phyloP scores from a whole-genome alignment of 164 flowering plant species.

The Saururus chinensis region DNA sequence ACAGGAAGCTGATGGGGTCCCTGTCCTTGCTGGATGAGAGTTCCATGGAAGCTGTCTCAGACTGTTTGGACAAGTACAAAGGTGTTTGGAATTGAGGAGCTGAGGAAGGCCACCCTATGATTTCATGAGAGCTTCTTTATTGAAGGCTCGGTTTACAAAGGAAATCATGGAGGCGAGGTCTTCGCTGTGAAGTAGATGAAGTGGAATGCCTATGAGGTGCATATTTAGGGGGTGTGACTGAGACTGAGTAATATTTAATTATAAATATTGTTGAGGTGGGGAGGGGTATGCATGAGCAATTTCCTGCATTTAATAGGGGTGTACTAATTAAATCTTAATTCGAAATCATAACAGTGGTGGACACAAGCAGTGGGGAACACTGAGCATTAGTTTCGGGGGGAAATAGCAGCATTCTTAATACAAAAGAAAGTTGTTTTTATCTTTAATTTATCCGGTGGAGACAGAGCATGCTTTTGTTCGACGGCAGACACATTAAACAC shows the following conservation, averaged over 20 bases:
- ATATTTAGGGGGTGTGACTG: too few relatives aligned
- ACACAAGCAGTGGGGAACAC: too few relatives aligned
- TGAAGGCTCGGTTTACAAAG: conserved; percentile 79
- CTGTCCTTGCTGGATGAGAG: conserved; percentile 6
- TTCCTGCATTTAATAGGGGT: too few relatives aligned
- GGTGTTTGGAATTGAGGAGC: conserved; percentile 60
- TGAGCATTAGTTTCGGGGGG: too few relatives aligned
- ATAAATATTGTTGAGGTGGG: too few relatives aligned
- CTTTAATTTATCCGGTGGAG: neutral
- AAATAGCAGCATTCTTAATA: too few relatives aligned
- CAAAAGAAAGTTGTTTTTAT: neutral
- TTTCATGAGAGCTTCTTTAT: conserved; percentile 46
- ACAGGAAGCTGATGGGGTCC: conserved; percentile 7
- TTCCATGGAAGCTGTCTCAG: conserved; percentile 74
- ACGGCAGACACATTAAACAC: too few relatives aligned
- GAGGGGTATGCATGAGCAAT: too few relatives aligned
- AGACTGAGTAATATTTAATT: too few relatives aligned
- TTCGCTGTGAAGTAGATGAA: conserved; percentile 93
- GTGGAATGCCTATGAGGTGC: conserved; percentile 87
- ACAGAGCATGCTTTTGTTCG: neutral
- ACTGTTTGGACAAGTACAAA: conserved; percentile 80
- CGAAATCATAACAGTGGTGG: too few relatives aligned
- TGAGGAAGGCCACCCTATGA: conserved; percentile 55
- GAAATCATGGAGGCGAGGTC: conserved; percentile 40
- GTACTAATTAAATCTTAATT: too few relatives aligned